phyloP scores from a whole-genome alignment of 768 basidiomycete species.

The Boletus pseudopeckii region DNA sequence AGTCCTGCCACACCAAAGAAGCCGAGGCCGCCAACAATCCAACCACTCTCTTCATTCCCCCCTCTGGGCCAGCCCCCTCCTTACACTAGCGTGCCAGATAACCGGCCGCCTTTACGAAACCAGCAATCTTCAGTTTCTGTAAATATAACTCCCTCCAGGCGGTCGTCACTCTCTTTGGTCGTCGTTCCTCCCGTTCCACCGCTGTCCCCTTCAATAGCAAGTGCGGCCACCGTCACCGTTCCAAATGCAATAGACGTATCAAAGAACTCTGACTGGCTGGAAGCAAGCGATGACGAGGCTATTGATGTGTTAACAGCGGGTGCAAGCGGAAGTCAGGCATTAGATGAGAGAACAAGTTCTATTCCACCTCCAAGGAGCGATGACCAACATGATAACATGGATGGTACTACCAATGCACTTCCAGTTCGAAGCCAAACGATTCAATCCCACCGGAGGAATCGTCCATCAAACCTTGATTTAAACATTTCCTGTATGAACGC shows the following conservation, averaged over 20 bases:
- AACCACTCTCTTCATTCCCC: conserved; percentile 14
- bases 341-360: conserved; percentile 80
- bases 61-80: conserved; percentile 65
- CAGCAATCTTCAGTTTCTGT: conserved; percentile 44
- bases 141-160: conserved; percentile 42
- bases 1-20: conserved; percentile 18
- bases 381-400: conserved; percentile 16
- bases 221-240: conserved; percentile 28
- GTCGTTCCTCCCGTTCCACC: conserved; percentile 39
- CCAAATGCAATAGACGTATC: conserved; percentile 39
- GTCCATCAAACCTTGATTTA: conserved; percentile 71
- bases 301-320: conserved; percentile 80
- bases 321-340: conserved; percentile 72
- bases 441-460: conserved; percentile 42
- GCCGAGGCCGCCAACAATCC: conserved; percentile 26
- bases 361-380: conserved; percentile 33
- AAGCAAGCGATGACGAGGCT: conserved; percentile 83
- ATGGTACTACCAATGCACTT: conserved; percentile 21
- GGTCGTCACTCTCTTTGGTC: conserved; percentile 58
- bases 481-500: conserved; percentile 38
- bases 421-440: conserved; percentile 29
- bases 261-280: conserved; percentile 67
- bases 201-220: conserved; percentile 39
- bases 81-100: conserved; percentile 41
- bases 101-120: conserved; percentile 34